Base-by-base conservation (phyloP, 192 early-diverging fungal species). In the Phycomyces blakesleeanus region DNA sequence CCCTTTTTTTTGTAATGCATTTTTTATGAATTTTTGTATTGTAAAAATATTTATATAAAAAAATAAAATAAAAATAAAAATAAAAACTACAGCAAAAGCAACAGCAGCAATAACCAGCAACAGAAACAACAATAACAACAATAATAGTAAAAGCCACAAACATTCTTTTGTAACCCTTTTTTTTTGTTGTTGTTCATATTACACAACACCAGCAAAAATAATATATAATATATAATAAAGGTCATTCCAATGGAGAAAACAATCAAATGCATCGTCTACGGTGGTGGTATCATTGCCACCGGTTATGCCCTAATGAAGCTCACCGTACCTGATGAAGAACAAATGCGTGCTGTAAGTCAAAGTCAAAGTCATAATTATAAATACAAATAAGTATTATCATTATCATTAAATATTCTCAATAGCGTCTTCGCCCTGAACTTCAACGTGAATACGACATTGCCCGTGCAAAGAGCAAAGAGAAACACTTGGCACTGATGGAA, bases 241-340 rank as follows among this genome's bases (percentile, higher is more conserved):
- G n/a, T 41, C 14, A 37, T 21, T 25, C 71, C 50, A 55, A 80
- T 80, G 78, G 64, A 63, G 16, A 80, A 70, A 47, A 69, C 68
- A 53, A 47, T 77, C 63, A 82, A 78, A 52, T 72, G 71, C 42
- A 55, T 82, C 54, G 68, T 67, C 18, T 72, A 65, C 39, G 77
- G 67, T 20, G 69, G 69, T 18, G 71, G 67, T 18, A 82, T 82
- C 49, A 69, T 82, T 51, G 76, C 71, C 37, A 47, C 64, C 18
- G 80, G 73, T 1, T 76, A 77, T 55, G 76, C 65, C 16, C 60
- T 82, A 20, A 79, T 82, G 80, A 55, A 74, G 38, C 72, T 76
- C 8, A 82, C 80, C 0, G 80, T 82, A 3, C 80, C 80, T 18
- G 72, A 73, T 63, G 80, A 82, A 57, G 68, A 73, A 0, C 22